These are phyloP conservation scores for Exidia glandulosa DNA, from an alignment of 768 basidiomycete species.

Conservation along the genomic window DNA sequence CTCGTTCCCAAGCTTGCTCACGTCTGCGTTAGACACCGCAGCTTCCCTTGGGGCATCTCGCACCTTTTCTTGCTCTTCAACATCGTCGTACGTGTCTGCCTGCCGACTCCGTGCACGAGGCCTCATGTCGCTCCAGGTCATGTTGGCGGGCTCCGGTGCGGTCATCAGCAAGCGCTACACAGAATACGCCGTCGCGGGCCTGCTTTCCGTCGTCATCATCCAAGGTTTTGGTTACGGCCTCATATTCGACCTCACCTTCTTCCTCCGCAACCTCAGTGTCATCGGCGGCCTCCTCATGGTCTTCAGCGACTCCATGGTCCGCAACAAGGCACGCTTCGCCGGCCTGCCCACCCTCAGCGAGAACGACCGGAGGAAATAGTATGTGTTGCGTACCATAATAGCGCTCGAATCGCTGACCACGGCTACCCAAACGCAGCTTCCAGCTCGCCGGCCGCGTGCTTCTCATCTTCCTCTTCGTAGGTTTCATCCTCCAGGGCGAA, in stretches of 20 bases:
- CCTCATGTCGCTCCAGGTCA: constrained; percentile 43
- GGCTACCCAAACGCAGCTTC: constrained; percentile 46
- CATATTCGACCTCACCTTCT: constrained; percentile 99
- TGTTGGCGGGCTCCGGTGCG: constrained; percentile 74
- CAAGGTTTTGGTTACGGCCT: constrained; percentile 99
- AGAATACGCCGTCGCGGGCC: constrained; percentile 81
- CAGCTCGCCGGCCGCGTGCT: constrained; percentile 93
- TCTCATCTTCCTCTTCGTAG: constrained; percentile 97
- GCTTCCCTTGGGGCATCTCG: constrained; percentile 92
- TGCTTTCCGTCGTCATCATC: constrained; percentile 81
- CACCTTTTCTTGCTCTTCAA: constrained; percentile 89
- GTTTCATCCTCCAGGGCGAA: constrained; percentile 87
- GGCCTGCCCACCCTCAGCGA: constrained; percentile 85
- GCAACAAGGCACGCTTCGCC: constrained; percentile 78
- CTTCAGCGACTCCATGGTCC: constrained; percentile 89
- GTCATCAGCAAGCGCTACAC: constrained; percentile 82
- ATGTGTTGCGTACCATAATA: constrained; percentile 17
- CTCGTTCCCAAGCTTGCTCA: not conserved
- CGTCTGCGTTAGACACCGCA: constrained; percentile 57
- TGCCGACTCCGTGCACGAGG: not conserved
- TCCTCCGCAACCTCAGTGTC: constrained; percentile 96
- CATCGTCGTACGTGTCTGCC: constrained; percentile 60
- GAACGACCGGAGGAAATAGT: constrained; percentile 98
- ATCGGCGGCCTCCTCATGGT: constrained; percentile 99
- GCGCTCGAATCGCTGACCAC: not conserved